Percentiles rank a stretch among this genome's conserved stretches.
phyloP scores from a whole-genome alignment of 352 stramenopile genomes.

The Thraustochytrium sp. region DNA sequence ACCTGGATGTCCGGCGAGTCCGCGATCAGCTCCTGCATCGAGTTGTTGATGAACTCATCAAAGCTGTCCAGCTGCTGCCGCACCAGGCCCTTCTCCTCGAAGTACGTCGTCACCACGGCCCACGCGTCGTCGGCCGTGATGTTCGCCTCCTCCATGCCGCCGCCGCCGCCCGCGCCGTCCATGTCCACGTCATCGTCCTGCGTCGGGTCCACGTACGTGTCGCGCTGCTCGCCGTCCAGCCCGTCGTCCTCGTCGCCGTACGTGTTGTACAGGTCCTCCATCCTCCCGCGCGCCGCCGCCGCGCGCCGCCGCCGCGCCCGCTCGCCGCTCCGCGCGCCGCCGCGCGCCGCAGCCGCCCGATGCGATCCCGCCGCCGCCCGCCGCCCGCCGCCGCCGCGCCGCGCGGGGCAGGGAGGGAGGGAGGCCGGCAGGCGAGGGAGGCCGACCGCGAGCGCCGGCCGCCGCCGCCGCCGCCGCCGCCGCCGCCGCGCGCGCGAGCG shows the following conservation, averaged over 20 bases:
- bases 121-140: slow-evolving; percentile 85
- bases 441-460: too few relatives aligned
- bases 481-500: too few relatives aligned
- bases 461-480: too few relatives aligned
- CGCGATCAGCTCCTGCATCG: slow-evolving; percentile 98
- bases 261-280: background rate
- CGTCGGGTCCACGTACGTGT: background rate
- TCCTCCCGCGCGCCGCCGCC: background rate
- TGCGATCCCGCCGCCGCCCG: too few relatives aligned
- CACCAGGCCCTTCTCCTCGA: slow-evolving; percentile 99
- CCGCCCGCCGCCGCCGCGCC: too few relatives aligned
- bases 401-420: too few relatives aligned
- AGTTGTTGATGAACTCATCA: slow-evolving; percentile 99
- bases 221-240: background rate
- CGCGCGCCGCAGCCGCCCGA: too few relatives aligned
- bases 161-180: background rate
- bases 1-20: slow-evolving; percentile 78
- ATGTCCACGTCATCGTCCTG: background rate
- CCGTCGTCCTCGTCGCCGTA: background rate
- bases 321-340: too few relatives aligned
- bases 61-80: slow-evolving; percentile 99
- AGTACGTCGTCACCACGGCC: slow-evolving; percentile 97
- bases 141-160: background rate
- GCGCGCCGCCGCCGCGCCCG: background rate
- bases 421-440: too few relatives aligned